These are phyloP conservation scores for Dothidotthia symphoricarpi DNA, from an alignment of 2,329 filamentous ascomycete genomes.

Conservation along the genomic window DNA sequence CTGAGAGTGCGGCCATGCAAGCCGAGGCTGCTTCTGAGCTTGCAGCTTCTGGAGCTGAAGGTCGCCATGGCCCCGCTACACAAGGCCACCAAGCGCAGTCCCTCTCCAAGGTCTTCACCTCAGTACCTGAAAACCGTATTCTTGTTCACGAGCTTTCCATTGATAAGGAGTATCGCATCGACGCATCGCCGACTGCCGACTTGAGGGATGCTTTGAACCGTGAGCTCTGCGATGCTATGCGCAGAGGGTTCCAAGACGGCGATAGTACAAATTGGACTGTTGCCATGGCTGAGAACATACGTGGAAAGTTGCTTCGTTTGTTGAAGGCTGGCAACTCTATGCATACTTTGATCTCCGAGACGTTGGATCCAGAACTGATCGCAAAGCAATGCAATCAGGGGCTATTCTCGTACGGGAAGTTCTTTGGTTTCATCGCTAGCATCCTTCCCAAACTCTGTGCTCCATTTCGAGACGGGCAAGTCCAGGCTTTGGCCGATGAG, in stretches of 20 bases:
- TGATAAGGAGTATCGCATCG: conserved; percentile 74
- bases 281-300: conserved; percentile 68
- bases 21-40: conserved; percentile 34
- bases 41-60: conserved; percentile 19
- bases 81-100: conserved; percentile 44
- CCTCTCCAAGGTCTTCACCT: conserved; percentile 55
- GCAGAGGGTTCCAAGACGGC: conserved; percentile 61
- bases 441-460: conserved; percentile 78
- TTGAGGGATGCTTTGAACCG: conserved; percentile 60
- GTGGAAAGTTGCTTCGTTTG: conserved; percentile 69
- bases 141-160: conserved; percentile 78
- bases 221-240: conserved; percentile 61
- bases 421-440: conserved; percentile 72
- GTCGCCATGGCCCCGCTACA: conserved; percentile 10
- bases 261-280: conserved; percentile 67
- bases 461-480: conserved; percentile 74
- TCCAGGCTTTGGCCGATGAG: conserved; percentile 65
- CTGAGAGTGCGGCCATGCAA: conserved; percentile 39
- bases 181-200: conserved; percentile 55
- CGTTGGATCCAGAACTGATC: conserved; percentile 71
- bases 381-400: conserved; percentile 67
- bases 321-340: conserved; percentile 70
- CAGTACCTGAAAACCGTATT: conserved; percentile 69
- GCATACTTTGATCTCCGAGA: conserved; percentile 71
- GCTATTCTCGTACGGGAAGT: conserved; percentile 76